These are phyloP conservation scores for Penicillium maclennaniae DNA, from an alignment of 495 filamentous ascomycete species.

Conservation along the genomic window DNA sequence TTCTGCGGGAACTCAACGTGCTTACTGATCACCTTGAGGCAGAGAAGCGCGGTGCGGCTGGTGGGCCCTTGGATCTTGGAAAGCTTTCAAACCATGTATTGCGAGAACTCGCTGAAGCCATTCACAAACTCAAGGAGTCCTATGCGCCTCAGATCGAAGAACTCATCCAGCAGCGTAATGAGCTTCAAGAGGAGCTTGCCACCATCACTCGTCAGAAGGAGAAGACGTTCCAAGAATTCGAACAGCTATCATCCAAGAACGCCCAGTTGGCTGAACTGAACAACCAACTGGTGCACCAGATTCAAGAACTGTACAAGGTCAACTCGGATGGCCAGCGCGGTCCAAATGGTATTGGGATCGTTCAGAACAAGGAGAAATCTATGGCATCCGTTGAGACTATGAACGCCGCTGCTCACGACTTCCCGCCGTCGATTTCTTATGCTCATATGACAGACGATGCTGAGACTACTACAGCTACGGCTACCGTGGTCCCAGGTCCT, in stretches of 20 bases:
- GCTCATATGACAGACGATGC: conserved; percentile 61
- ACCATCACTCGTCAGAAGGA: conserved; percentile 78
- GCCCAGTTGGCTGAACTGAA: conserved; percentile 90
- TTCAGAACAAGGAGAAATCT: conserved; percentile 67
- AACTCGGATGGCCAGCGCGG: conserved; percentile 57
- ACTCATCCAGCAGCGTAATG: conserved; percentile 75
- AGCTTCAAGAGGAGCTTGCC: conserved; percentile 75
- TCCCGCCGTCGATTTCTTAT: conserved; percentile 48
- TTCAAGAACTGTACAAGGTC: conserved; percentile 86
- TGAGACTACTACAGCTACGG: conserved; percentile 61
- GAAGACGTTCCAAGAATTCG: conserved; percentile 90
- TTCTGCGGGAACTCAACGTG: conserved; percentile 85
- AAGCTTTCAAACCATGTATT: conserved; percentile 81
- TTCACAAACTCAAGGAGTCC: conserved; percentile 80
- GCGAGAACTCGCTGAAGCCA: conserved; percentile 80
- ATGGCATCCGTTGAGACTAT: conserved; percentile 59
- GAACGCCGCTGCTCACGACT: conserved; percentile 47
- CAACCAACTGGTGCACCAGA: conserved; percentile 88
- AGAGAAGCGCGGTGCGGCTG: conserved; percentile 57
- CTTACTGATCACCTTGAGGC: conserved; percentile 72
- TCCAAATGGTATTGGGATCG: conserved; percentile 80
- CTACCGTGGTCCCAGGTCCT: conserved; percentile 70
- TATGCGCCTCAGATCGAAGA: conserved; percentile 77
- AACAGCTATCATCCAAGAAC: conserved; percentile 89
- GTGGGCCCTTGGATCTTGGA: conserved; percentile 64